Conservation (phyloP, 163 green algal genomes). For the Scenedesmus sp. region DNA sequence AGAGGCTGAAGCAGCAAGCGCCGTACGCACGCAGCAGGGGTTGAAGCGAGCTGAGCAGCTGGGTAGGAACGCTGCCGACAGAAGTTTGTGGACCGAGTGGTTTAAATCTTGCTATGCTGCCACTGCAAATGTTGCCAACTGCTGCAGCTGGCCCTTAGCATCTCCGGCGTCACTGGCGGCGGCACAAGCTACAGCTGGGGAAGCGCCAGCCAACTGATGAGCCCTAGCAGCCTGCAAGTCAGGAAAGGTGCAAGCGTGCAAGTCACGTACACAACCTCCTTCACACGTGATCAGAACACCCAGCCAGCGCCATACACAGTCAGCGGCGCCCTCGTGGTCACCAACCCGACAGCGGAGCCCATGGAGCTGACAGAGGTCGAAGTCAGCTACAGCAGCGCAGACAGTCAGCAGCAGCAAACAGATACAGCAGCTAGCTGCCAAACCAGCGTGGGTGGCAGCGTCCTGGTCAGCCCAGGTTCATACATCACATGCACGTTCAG, state of each 20-base stretch:
- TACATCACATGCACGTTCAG: background rate
- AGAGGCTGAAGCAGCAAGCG: too few species aligned
- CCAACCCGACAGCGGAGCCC: background rate
- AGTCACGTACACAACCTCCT: background rate
- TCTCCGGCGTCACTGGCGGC: background rate
- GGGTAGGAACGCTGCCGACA: too few species aligned
- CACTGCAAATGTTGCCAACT: background rate
- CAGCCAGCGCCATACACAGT: background rate
- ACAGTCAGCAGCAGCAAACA: background rate
- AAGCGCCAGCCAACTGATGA: background rate
- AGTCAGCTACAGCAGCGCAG: background rate
- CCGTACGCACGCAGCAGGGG: too few species aligned
- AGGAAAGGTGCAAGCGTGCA: background rate
- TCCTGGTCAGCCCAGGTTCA: background rate
- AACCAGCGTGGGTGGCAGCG: background rate
- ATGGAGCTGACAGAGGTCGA: background rate
- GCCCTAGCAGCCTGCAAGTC: background rate
- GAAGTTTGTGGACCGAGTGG: too few species aligned
- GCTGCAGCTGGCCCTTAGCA: conserved; percentile 8
- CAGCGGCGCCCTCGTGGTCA: background rate
- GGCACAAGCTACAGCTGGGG: background rate
- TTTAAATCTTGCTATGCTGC: background rate
- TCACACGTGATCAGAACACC: background rate
- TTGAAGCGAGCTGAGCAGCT: too few species aligned
- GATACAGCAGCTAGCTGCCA: background rate